Evolutionary conservation across 192 early-diverging fungal species (phyloP), one percentile per base, ranked within the genome.

Genomic region (Coemansia sp.): DNA sequence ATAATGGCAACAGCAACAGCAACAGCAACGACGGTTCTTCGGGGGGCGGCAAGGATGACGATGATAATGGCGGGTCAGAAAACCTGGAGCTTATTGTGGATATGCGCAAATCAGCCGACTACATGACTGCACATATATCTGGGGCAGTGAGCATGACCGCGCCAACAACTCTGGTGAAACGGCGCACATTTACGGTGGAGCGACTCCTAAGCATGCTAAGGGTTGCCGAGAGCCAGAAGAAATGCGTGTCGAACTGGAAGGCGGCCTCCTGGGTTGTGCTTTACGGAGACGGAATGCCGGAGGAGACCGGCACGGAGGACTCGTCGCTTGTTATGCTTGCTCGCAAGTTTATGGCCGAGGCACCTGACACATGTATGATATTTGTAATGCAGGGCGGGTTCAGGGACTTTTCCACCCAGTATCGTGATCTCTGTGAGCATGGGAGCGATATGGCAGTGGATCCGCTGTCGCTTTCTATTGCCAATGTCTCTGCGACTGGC

Each of bases 81-180:
- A 32, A 1, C 32, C 32, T 32, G 32, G 32, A 4, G 4, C 76
- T 92, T 56, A 68, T 89, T 2, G 69, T 94, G 45, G 93, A 95
- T 66, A 85, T 92, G 73, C 89, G 92, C 40, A 76, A 86, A 6
- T 88, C 87, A 56, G 74, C 80, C 9, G 85, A 85, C 10, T 88
- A 86, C 65, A 67, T 85, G 21, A 56, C 66, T 1, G 71, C 80
- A 18, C 85, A 80, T 22, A 86, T 95, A 32, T 65, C 67, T 32
- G 67, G 71, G 1, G 88, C 91, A 8, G 78, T 94, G 36, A 91
- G 84, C 67, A 79, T 95, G 51, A 87, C 83, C 51, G 78, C 90
- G 10, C 90, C 93, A 22, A 89, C 86, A 15, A 93, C 90, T 18
- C 83, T 95, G 40, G 77, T 93, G 45, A 88, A 88, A 65, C 75